Percentiles rank a stretch among this genome's conserved stretches.
Evolutionary conservation across 768 basidiomycete genomes (phyloP).

Genomic region (Pleurotus ostreatus): DNA sequence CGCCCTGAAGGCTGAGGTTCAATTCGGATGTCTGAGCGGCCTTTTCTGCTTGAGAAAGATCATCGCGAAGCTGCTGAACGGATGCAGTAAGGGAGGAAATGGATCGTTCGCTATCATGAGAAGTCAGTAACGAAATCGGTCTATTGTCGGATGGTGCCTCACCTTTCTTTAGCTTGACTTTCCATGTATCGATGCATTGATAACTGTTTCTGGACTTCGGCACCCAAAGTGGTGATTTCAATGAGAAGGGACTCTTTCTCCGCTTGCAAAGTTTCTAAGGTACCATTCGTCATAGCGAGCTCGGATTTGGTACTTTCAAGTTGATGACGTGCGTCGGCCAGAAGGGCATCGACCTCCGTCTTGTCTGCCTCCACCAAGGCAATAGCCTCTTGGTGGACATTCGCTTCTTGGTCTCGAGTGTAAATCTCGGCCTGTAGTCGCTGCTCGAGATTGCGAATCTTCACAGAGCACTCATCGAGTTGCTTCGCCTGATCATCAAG

Average conservation of each 20-base stretch:
- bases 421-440: slow-evolving; percentile 36
- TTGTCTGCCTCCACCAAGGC: slow-evolving; percentile 20
- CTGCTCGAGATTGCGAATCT: slow-evolving; percentile 30
- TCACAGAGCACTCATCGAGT: slow-evolving; percentile 33
- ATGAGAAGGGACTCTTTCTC: slow-evolving; percentile 52
- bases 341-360: slow-evolving; percentile 27
- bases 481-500: slow-evolving; percentile 31
- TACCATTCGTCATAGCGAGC: slow-evolving; percentile 34
- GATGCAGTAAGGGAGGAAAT: slow-evolving; percentile 34
- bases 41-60: slow-evolving; percentile 53
- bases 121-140: not conserved
- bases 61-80: slow-evolving; percentile 36
- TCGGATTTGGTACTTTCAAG: slow-evolving; percentile 31
- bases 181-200: slow-evolving; percentile 63
- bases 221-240: slow-evolving; percentile 54
- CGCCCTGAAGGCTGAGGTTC: slow-evolving; percentile 56
- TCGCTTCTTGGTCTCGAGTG: slow-evolving; percentile 26
- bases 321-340: slow-evolving; percentile 31
- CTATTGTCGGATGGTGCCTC: slow-evolving; percentile 11
- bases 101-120: slow-evolving; percentile 43
- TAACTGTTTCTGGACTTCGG: slow-evolving; percentile 60
- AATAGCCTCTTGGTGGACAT: slow-evolving; percentile 27
- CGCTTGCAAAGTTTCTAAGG: slow-evolving; percentile 34
- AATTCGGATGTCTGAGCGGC: slow-evolving; percentile 59
- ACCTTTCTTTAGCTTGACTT: slow-evolving; percentile 62